phyloP scores from a whole-genome alignment of 2,329 filamentous ascomycete genomes.

The Diplocarpon mali region DNA sequence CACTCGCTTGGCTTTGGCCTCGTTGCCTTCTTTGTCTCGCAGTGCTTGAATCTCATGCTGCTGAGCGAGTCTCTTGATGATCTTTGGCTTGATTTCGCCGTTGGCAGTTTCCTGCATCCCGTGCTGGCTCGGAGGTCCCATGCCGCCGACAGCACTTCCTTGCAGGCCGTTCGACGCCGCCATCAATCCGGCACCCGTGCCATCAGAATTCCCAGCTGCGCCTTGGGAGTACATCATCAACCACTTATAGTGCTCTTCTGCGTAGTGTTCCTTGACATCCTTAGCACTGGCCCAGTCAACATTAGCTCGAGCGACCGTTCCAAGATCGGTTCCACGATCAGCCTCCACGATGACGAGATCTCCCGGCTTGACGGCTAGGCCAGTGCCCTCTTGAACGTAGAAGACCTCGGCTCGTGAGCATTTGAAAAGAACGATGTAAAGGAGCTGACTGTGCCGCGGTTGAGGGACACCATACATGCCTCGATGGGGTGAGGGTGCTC shows the following conservation, averaged over 20 bases:
- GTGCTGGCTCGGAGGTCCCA: conserved; percentile 65
- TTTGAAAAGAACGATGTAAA: conserved; percentile 94
- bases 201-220: conserved; percentile 51
- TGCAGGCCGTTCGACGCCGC: conserved; percentile 52
- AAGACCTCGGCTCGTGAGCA: conserved; percentile 92
- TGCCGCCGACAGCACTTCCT: conserved; percentile 63
- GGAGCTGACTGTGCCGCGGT: conserved; percentile 53
- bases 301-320: conserved; percentile 81
- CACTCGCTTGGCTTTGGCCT: conserved; percentile 92
- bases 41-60: conserved; percentile 81
- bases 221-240: conserved; percentile 96
- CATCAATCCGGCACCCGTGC: conserved; percentile 49
- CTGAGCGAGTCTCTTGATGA: conserved; percentile 91
- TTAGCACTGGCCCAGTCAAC: conserved; percentile 82
- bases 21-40: conserved; percentile 91
- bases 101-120: conserved; percentile 60
- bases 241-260: conserved; percentile 95
- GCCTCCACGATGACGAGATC: conserved; percentile 97
- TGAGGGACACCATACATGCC: conserved; percentile 50
- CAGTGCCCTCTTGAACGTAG: conserved; percentile 92
- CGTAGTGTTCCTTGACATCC: conserved; percentile 80
- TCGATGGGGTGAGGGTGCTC: conserved; percentile 50
- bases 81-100: conserved; percentile 81
- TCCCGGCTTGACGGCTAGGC: conserved; percentile 77
- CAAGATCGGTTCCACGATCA: conserved; percentile 89